Evolutionary conservation across 139 green algal genomes (phyloP).

Genomic region (Bryopsis sp.): DNA sequence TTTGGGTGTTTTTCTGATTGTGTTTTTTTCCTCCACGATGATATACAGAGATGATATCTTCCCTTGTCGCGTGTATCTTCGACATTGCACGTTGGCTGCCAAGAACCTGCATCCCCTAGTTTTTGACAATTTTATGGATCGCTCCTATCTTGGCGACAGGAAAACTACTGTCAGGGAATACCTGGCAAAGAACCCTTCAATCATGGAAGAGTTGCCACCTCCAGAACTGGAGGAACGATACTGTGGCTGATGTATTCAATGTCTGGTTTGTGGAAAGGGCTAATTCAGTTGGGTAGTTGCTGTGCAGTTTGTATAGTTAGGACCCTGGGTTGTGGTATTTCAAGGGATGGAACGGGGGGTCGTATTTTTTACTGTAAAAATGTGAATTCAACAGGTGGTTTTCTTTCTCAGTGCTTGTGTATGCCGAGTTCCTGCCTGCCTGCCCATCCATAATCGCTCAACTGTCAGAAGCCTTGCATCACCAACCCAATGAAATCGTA

Average conservation of each 20-base stretch:
- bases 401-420: too few species aligned
- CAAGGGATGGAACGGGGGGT: too few species aligned
- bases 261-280: too few species aligned
- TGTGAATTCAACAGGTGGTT: too few species aligned
- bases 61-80: slow-evolving; percentile 66
- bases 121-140: slow-evolving; percentile 69
- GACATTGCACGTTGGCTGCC: slow-evolving; percentile 81
- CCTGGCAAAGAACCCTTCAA: slow-evolving; percentile 54
- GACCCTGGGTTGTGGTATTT: too few species aligned
- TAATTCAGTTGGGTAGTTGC: too few species aligned
- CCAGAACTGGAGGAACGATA: slow-evolving; percentile 59
- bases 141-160: slow-evolving; percentile 73
- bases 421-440: too few species aligned
- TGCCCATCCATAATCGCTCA: too few species aligned
- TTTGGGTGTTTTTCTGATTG: not conserved
- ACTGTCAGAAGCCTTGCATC: too few species aligned
- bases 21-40: not conserved
- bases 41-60: slow-evolving; percentile 43
- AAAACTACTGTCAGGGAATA: slow-evolving; percentile 52
- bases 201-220: slow-evolving; percentile 76
- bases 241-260: slow-evolving; percentile 48
- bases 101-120: slow-evolving; percentile 43
- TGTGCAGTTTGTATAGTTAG: not conserved
- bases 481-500: too few species aligned
- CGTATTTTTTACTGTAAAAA: too few species aligned